Percentiles rank a stretch among this genome's conserved stretches.
Evolutionary conservation across 2,329 filamentous ascomycete genomes (phyloP).

Genomic region (Botryosphaeria dothidea): DNA sequence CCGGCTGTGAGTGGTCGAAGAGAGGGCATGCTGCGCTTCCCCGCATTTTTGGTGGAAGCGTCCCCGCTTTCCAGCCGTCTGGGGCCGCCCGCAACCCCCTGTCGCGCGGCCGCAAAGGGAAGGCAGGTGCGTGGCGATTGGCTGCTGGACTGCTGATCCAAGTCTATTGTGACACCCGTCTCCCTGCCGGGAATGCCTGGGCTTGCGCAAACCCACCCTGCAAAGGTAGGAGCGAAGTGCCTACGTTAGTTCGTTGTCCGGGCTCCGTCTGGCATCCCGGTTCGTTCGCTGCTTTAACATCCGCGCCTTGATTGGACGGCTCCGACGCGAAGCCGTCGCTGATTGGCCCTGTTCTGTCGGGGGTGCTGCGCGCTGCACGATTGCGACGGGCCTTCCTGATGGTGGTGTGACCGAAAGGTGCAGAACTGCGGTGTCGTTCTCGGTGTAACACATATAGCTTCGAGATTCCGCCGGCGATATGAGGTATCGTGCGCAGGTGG

Average conservation of each 20-base stretch:
- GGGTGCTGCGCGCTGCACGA: neutral
- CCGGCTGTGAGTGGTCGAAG: neutral
- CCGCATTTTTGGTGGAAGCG: slow-evolving; percentile 5
- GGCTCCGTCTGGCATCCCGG: neutral
- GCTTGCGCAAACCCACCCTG: neutral
- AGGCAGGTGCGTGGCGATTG: neutral
- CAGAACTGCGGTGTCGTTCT: slow-evolving; percentile 1
- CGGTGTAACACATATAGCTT: slow-evolving; percentile 17
- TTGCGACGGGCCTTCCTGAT: slow-evolving; percentile 10
- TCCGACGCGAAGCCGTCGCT: neutral
- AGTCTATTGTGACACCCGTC: slow-evolving; percentile 1
- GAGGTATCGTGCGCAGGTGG: slow-evolving; percentile 3
- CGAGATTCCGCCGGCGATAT: neutral
- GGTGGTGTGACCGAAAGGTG: slow-evolving; percentile 12
- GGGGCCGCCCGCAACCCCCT: slow-evolving; percentile 13
- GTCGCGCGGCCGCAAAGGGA: neutral
- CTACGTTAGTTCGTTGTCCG: neutral
- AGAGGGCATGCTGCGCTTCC: neutral
- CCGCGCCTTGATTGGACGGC: neutral
- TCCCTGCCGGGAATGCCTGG: slow-evolving; percentile 1
- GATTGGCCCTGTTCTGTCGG: neutral
- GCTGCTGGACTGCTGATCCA: neutral
- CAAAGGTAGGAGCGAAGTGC: neutral
- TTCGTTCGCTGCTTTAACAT: slow-evolving; percentile 1
- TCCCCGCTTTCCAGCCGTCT: slow-evolving; percentile 16